phyloP scores from a whole-genome alignment of 2,329 filamentous ascomycete species.

The Ophiostoma fasciatum region DNA sequence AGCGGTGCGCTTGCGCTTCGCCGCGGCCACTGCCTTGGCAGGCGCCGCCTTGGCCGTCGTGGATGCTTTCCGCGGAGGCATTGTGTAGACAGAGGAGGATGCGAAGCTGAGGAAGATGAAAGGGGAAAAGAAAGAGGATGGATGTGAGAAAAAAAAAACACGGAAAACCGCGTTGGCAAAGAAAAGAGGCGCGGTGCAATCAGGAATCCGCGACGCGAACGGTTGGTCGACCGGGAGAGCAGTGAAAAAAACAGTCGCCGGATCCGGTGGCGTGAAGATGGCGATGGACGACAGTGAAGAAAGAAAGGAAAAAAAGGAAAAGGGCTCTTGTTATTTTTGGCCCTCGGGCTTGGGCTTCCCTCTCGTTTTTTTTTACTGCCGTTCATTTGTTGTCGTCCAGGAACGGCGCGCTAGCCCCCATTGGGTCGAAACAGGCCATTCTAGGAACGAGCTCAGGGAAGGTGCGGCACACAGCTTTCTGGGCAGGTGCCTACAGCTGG shows the following conservation, averaged over 20 bases:
- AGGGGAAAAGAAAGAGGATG: background rate
- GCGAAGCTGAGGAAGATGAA: background rate
- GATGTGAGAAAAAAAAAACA: background rate
- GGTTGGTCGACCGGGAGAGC: no score
- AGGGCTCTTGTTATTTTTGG: conserved; percentile 1
- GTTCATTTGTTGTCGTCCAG: conserved; percentile 6
- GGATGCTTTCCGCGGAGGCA: conserved; percentile 9
- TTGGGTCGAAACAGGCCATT: background rate
- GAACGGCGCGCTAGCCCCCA: conserved; percentile 1
- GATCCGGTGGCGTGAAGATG: no score
- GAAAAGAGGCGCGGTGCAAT: background rate
- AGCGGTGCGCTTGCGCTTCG: conserved; percentile 8
- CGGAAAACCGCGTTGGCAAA: no score
- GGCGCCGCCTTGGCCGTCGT: conserved; percentile 11
- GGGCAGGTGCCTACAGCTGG: no score
- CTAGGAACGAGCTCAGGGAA: no score
- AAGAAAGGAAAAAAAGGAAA: background rate
- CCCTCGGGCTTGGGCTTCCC: background rate
- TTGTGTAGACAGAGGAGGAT: conserved; percentile 4
- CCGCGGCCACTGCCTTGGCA: background rate
- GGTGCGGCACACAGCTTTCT: no score
- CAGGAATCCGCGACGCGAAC: no score
- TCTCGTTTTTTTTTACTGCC: conserved; percentile 3
- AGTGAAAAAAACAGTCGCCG: no score
- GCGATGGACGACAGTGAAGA: no score